Percentiles rank a stretch among this genome's conserved stretches.
phyloP scores from a whole-genome alignment of 2,329 filamentous ascomycete species.

The Ceratocystis papillata region DNA sequence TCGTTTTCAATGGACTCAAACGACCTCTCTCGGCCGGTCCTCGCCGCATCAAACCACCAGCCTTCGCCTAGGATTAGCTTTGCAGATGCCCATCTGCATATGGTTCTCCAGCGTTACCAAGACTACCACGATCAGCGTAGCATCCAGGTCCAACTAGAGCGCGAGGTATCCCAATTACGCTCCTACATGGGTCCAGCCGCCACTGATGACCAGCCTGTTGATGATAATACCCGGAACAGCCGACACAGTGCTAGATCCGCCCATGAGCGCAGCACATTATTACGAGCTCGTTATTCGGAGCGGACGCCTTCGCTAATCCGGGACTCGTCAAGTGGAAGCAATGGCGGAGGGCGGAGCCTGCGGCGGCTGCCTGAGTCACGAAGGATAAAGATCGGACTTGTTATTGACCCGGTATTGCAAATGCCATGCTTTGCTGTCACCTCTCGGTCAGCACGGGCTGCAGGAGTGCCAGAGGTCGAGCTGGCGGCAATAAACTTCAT shows the following conservation, averaged over 20 bases:
- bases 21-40: neutral
- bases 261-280: neutral
- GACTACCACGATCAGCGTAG: slow-evolving; percentile 19
- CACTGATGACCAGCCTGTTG: neutral
- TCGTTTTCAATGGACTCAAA: slow-evolving; percentile 12
- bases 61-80: neutral
- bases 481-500: slow-evolving; percentile 22
- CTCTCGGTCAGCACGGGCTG: slow-evolving; percentile 8
- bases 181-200: neutral
- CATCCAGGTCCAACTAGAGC: slow-evolving; percentile 14
- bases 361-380: slow-evolving; percentile 1
- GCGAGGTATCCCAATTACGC: slow-evolving; percentile 19
- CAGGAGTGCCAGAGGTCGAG: slow-evolving; percentile 19
- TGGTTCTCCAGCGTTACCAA: slow-evolving; percentile 23
- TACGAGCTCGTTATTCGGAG: slow-evolving; percentile 17
- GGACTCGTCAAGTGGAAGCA: slow-evolving; percentile 6
- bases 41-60: neutral
- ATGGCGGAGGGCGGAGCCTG: neutral
- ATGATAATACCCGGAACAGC: neutral
- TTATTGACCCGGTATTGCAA: slow-evolving; percentile 17
- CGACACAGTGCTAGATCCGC: neutral
- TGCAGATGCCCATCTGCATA: slow-evolving; percentile 18
- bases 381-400: slow-evolving; percentile 14
- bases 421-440: slow-evolving; percentile 22
- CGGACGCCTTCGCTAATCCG: slow-evolving; percentile 17